Evolutionary conservation across 495 filamentous ascomycete species (phyloP), one percentile per base, ranked within the genome.

Genomic region (Physcia stellaris): DNA sequence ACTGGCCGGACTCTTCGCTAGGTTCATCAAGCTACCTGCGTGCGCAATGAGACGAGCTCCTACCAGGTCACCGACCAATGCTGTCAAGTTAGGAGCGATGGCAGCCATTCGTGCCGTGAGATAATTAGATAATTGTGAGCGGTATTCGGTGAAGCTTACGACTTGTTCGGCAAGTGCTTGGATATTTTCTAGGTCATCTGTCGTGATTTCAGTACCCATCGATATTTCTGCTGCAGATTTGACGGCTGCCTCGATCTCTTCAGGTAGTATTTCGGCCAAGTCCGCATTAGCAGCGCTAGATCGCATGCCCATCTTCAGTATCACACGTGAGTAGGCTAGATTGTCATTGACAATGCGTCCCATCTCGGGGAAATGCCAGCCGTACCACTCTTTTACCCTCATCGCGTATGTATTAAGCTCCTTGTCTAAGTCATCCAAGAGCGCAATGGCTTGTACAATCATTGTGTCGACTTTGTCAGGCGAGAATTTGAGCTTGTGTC

Each of bases 311-410:
- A 94, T 82, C 47, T 73, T 71, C 38, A 88, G 63, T 41, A 96
- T 86, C 35, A 96, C 74, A 35, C 75, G 73, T 39, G 90, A 72
- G 53, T 95, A 96, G 41, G 92, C 92, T 37, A 95, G 63, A 61
- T 99, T 99, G 71, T 99, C 90, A 57, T 94, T 93, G 46, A 99
- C 71, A 54, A 96, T 95, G 58, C 83, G 82, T 43, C 80, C 86
- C 71, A 99, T 71, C 63, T 99, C 90, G 17, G 90, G 90, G 67
- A 96, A 99, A 63, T 96, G 92, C 90, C 90, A 99, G 41, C 90
- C 90, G 52, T 99, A 99, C 90, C 90, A 99, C 61, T 99, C 90
- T 75, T 94, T 95, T 36, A 95, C 86, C 54, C 90, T 70, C 90
- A 99, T 99, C 48, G 90, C 92, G 52, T 94, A 95, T 46, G 79